Percentiles rank a stretch among this genome's conserved stretches.
Conservation (phyloP, 768 basidiomycete genomes). For the Auriscalpium orientale region DNA sequence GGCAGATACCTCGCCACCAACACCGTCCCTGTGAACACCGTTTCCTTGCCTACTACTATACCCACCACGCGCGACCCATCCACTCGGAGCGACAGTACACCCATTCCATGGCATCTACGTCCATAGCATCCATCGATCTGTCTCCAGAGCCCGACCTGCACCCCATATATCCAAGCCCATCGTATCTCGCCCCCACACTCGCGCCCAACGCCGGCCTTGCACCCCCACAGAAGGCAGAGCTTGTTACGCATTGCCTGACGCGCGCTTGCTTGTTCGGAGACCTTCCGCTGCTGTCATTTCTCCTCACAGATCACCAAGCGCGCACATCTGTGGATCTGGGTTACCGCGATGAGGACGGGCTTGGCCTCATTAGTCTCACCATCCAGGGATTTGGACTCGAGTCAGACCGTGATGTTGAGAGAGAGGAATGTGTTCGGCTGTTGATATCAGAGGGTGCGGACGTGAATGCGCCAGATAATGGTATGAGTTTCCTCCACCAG, state of each 20-base stretch:
- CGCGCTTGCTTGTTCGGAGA: constrained; percentile 79
- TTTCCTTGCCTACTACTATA: not conserved
- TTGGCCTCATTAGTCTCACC: constrained; percentile 67
- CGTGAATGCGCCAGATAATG: constrained; percentile 50
- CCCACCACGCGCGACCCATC: not conserved
- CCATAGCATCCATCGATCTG: constrained; percentile 40
- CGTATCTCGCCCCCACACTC: constrained; percentile 55
- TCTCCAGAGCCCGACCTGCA: constrained; percentile 73
- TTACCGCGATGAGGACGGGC: constrained; percentile 77
- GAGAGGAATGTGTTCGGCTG: constrained; percentile 82
- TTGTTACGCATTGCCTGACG: constrained; percentile 65
- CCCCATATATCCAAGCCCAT: constrained; percentile 66
- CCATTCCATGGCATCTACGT: constrained; percentile 24
- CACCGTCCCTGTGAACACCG: not conserved
- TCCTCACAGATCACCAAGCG: constrained; percentile 60
- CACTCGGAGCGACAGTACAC: not conserved
- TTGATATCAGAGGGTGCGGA: constrained; percentile 75
- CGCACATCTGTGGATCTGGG: constrained; percentile 62
- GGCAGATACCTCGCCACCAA: too few species aligned
- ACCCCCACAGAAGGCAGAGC: constrained; percentile 57
- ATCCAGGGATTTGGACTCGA: constrained; percentile 82
- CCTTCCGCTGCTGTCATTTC: constrained; percentile 59
- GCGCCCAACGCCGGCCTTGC: constrained; percentile 61
- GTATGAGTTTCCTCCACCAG: constrained; percentile 30
- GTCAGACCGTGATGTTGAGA: constrained; percentile 76